These are phyloP conservation scores for Rhodotorula sp. DNA, from an alignment of 1,284 basidiomycete genomes.

Conservation along the genomic window DNA sequence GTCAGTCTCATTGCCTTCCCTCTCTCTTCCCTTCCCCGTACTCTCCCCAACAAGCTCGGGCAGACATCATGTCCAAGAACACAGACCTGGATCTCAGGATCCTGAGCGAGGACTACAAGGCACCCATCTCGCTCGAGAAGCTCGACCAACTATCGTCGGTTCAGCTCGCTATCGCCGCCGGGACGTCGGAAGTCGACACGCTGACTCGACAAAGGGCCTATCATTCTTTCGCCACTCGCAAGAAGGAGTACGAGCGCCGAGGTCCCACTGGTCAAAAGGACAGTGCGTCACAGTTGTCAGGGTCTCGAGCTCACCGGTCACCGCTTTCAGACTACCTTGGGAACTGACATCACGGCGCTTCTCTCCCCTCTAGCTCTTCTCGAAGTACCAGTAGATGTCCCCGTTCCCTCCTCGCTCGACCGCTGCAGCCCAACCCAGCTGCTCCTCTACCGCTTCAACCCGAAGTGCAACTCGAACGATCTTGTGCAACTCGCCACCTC, in stretches of 20 bases:
- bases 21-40: neutral
- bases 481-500: neutral
- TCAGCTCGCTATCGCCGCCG: neutral
- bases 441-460: neutral
- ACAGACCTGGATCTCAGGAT: neutral
- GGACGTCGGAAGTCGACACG: neutral
- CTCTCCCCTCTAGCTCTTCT: neutral
- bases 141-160: neutral
- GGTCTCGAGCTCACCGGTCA: no score
- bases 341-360: neutral
- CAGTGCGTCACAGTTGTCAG: no score
- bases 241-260: neutral
- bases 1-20: no score
- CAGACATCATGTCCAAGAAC: neutral
- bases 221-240: neutral
- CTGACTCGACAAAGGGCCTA: neutral
- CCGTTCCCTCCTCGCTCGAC: neutral
- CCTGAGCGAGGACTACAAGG: neutral
- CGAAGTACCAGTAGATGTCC: neutral
- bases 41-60: neutral
- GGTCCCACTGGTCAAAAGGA: no score
- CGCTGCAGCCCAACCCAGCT: neutral
- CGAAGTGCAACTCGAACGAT: neutral
- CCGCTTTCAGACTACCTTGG: neutral
- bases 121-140: neutral